These are phyloP conservation scores for Jatropha curcas DNA, from an alignment of 345 rosid species.

Conservation along the genomic window DNA sequence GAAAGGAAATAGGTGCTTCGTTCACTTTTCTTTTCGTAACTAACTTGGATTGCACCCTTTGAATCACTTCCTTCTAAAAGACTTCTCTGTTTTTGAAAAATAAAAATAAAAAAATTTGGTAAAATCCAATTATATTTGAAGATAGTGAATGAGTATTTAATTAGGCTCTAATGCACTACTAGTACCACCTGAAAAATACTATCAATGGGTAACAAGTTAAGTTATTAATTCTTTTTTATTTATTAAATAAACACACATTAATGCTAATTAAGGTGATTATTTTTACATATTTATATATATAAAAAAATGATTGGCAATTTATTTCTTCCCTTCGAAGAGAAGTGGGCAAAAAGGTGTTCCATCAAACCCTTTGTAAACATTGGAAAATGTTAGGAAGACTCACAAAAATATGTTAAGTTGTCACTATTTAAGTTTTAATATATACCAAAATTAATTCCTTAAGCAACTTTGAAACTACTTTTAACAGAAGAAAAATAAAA, in stretches of 20 bases:
- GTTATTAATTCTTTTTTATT: too few species aligned
- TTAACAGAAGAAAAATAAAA: not conserved
- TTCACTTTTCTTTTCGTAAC: not conserved
- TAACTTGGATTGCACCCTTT: conserved; percentile 53
- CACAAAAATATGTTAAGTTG: conserved; percentile 8
- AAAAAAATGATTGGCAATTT: not conserved
- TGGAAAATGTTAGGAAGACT: conserved; percentile 3
- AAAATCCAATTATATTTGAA: conserved; percentile 7
- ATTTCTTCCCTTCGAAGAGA: conserved; percentile 48
- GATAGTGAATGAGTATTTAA: not conserved
- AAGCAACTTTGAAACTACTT: not conserved
- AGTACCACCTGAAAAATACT: too few species aligned
- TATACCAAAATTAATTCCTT: not conserved
- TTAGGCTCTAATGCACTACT: conserved; percentile 28
- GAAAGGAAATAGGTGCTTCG: conserved; percentile 9
- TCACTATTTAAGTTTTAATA: not conserved
- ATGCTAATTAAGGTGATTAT: too few species aligned
- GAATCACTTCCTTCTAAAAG: conserved; percentile 42
- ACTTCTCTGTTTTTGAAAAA: conserved; percentile 25
- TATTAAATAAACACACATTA: too few species aligned
- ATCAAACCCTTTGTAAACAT: conserved; percentile 6
- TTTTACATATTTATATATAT: not conserved
- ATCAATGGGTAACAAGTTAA: too few species aligned
- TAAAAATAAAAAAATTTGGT: conserved; percentile 15
- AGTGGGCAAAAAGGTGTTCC: conserved; percentile 21